These are phyloP conservation scores for Zygosaccharomyces gambellarensis DNA, from an alignment of 805 yeast genomes.

Conservation along the genomic window DNA sequence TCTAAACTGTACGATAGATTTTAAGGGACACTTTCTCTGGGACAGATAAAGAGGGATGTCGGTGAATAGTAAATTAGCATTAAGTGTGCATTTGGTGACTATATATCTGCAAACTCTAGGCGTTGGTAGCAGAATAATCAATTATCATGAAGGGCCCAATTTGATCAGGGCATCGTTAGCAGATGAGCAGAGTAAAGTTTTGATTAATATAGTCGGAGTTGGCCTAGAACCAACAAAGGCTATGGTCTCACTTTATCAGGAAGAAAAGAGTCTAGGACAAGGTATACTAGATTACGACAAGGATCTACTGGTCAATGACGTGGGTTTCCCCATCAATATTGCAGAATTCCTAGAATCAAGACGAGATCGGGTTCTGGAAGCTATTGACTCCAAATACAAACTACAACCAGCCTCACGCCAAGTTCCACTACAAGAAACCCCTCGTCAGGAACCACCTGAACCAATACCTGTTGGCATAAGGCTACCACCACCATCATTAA, in stretches of 20 bases:
- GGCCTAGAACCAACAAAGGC: conserved; percentile 12
- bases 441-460: neutral
- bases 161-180: conserved; percentile 7
- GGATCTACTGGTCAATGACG: conserved; percentile 8
- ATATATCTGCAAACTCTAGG: conserved; percentile 4
- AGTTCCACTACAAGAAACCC: neutral
- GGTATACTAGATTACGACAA: conserved; percentile 15
- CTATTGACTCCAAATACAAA: neutral
- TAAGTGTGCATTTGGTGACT: conserved; percentile 9
- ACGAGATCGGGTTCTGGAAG: neutral
- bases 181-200: neutral
- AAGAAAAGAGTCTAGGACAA: conserved; percentile 14
- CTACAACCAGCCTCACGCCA: neutral
- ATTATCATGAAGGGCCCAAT: conserved; percentile 1
- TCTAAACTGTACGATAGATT: neutral
- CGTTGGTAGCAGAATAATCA: neutral
- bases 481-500: neutral
- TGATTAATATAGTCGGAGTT: conserved; percentile 10
- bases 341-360: conserved; percentile 1
- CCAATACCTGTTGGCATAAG: neutral
- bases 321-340: neutral
- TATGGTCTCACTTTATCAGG: conserved; percentile 16
- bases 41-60: neutral
- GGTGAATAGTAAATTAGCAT: conserved; percentile 6
- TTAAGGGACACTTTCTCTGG: neutral